Evolutionary conservation across 2,329 filamentous ascomycete species (phyloP), one percentile per base, ranked within the genome.

Genomic region (Sporothrix protearum): DNA sequence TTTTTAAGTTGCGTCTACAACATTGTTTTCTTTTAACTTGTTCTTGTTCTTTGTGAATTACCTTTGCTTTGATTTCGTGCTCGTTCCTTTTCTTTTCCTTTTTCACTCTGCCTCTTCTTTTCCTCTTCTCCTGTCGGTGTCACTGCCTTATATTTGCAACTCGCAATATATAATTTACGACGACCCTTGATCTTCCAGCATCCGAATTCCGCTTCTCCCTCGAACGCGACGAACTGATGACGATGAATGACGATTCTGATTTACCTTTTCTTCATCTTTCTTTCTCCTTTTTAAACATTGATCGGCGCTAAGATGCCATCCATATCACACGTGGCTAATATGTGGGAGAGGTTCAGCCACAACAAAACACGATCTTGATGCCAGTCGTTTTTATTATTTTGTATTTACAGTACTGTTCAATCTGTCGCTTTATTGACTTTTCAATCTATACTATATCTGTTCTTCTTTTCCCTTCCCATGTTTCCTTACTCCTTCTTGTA

Each of bases 191-290:
- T 53, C 22, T 28, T 28, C 45, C 64, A 70, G 55, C 55, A 63
- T 70, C 57, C 53, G 69, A 70, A n/a, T 70, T 55, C 68, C 55
- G 57, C 57, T 49, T 67, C 64, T 49, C 45, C 33, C 53, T 36
- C 47, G 61, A 28, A 49, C 45, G 69, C 69, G 45, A 70, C 69
- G 69, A 70, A 67, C 53, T 64, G 57, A 70, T 64, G 55, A 70
- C 69, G 69, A 70, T 64, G 69, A 68, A 66, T 59, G 69, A 70
- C 69, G 69, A 64, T 70, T 49, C 57, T 73, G 39, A 33, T 66
- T 76, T 67, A 39, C 51, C 16, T 19, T 22, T 19, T 7, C 9
- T 19, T 33, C 1, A n/a, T 5, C 19, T 22, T 66, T n/a, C 22
- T 67, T 51, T 22, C n/a, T 25, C n/a, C 22, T 39, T 30, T 36